Evolutionary conservation across 331 rosid species (phyloP).

Genomic region (Malus hybrid): DNA sequence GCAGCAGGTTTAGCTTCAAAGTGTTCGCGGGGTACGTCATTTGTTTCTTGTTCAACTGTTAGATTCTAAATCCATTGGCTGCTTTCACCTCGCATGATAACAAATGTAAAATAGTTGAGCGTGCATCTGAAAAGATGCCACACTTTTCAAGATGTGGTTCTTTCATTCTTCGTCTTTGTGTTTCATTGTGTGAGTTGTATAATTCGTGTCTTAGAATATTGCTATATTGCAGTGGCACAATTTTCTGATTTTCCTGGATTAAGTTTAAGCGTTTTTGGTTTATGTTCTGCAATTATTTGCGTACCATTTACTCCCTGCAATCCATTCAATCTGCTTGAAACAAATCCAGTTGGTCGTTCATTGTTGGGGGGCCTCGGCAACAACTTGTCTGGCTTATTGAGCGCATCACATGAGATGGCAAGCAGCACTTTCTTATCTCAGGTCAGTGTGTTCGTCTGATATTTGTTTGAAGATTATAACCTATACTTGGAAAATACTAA

Average conservation of each 20-base stretch:
- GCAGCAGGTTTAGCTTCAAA: conserved; percentile 34
- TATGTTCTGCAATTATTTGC: background rate
- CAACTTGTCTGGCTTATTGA: conserved; percentile 26
- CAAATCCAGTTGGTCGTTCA: conserved; percentile 45
- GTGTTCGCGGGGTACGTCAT: conserved; percentile 20
- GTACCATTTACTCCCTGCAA: background rate
- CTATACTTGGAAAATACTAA: background rate
- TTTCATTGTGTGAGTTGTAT: background rate
- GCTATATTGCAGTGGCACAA: background rate
- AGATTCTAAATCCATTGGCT: background rate
- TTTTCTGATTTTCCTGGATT: background rate
- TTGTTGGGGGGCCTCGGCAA: conserved; percentile 48
- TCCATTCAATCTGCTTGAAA: conserved; percentile 8
- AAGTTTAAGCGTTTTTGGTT: background rate
- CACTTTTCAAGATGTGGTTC: background rate
- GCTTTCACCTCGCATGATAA: background rate
- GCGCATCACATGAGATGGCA: conserved; percentile 35
- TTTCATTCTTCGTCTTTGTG: background rate
- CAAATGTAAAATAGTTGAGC: background rate
- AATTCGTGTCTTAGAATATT: too few relatives aligned
- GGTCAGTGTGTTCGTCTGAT: conserved; percentile 20
- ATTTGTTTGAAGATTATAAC: background rate
- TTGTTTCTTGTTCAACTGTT: background rate
- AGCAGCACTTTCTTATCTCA: conserved; percentile 34
- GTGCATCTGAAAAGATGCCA: background rate